Base-by-base conservation (phyloP, 441 rosid genomes). In the Pelargonium cotyledonis region DNA sequence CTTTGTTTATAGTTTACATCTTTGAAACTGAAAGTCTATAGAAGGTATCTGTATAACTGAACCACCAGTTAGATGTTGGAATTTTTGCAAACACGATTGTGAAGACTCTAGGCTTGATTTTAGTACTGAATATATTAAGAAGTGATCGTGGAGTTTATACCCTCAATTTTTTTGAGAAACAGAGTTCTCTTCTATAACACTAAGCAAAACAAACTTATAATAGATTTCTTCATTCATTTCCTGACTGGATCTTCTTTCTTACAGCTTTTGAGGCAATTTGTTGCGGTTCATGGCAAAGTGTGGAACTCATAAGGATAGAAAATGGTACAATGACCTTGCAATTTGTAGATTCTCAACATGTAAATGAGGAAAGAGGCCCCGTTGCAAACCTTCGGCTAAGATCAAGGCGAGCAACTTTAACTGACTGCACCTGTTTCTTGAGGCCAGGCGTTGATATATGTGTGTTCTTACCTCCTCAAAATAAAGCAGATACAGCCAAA, bases 361-460 rank as follows among this genome's bases (percentile, higher is more conserved):
- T 67, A 18, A 65, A 75, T 9, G 81, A 79, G 70, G 83, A 73
- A 51, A 83, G 76, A 10, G 84, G 89, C 29, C 87, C 88, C 0
- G 76, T 72, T 76, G 63, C 94, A 29, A 82, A 85, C 71, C 76
- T 91, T 63, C 94, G 97, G 43, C 49, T 91, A 23, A 87, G 81
- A 83, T 87, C 99, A 26, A 88, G 96, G 81, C 80, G 60, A 71
- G 91, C 99, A 16, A 83, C 78, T 26, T 63, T 75, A 70, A 73
- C 71, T 15, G 96, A 94, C 69, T 94, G 97, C 76, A 86, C 82
- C 43, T 88, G 95, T 76, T 83, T 86, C 74, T 74, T 94, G 72
- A 83, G 99, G 75, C 89, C 92, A 43, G 85, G 86, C 12, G 46
- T 91, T 74, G 99, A 94, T 75, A 76, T 94, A 73, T 89, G 96